A percentile compares a stretch with the other conserved stretches of the same genome.
Conservation (phyloP, 495 filamentous ascomycete species). For the Tetracladium marchalianum region DNA sequence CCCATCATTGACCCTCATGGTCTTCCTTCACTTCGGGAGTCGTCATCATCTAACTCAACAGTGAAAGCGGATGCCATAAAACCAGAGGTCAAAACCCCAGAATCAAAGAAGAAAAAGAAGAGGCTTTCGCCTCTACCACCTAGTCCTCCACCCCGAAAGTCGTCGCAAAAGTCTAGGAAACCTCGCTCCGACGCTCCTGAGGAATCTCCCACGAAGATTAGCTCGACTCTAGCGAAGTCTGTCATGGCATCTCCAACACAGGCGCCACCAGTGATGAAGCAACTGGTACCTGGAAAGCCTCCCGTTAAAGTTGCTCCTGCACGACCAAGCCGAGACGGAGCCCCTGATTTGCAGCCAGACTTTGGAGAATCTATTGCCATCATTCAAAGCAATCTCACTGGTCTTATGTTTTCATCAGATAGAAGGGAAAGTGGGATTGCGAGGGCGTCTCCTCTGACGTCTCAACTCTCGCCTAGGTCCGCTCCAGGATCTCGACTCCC, state of each 20-base stretch:
- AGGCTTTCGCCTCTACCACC: slow-evolving; percentile 38
- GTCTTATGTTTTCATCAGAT: slow-evolving; percentile 16
- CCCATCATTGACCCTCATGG: slow-evolving; percentile 40
- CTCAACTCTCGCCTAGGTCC: slow-evolving; percentile 1
- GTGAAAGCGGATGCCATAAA: slow-evolving; percentile 30
- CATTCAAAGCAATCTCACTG: slow-evolving; percentile 68
- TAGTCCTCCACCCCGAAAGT: slow-evolving; percentile 54
- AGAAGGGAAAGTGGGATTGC: slow-evolving; percentile 8
- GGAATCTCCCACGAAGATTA: slow-evolving; percentile 23
- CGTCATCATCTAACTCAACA: slow-evolving; percentile 50
- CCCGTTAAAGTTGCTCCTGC: slow-evolving; percentile 33
- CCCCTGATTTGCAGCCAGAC: slow-evolving; percentile 49
- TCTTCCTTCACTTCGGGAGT: slow-evolving; percentile 56
- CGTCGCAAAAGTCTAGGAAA: slow-evolving; percentile 46
- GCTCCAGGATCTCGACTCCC: slow-evolving; percentile 28
- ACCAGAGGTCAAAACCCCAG: not conserved
- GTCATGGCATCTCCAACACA: slow-evolving; percentile 12
- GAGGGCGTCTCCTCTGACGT: slow-evolving; percentile 6
- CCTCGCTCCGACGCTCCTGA: slow-evolving; percentile 14
- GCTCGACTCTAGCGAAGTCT: slow-evolving; percentile 20
- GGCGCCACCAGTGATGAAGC: not conserved
- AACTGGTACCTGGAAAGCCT: not conserved
- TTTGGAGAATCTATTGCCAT: slow-evolving; percentile 52
- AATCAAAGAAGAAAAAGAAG: slow-evolving; percentile 34
- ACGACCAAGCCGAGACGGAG: slow-evolving; percentile 76